phyloP scores from a whole-genome alignment of 1,284 basidiomycete genomes.

The Ustilago vetiveriae region DNA sequence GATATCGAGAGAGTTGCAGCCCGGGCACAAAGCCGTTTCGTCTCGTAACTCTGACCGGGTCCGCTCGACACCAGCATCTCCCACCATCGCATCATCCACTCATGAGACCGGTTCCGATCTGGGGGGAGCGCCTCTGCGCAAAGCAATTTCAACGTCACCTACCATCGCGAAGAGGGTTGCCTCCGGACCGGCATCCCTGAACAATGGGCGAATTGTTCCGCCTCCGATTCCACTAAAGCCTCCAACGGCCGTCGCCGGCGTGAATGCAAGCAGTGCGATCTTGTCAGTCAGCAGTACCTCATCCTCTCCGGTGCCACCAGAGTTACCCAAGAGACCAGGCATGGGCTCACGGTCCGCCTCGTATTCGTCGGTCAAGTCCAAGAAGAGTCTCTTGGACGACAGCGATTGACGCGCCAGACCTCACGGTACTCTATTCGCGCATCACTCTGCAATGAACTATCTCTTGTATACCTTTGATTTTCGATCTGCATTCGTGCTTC shows the following conservation, averaged over 20 bases:
- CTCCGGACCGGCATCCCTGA: slow-evolving; percentile 20
- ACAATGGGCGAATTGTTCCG: slow-evolving; percentile 16
- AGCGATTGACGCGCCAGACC: slow-evolving; percentile 24
- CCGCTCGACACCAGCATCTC: slow-evolving; percentile 19
- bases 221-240: slow-evolving; percentile 46
- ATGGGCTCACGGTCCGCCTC: slow-evolving; percentile 41
- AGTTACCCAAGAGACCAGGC: slow-evolving; percentile 33
- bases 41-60: slow-evolving; percentile 1
- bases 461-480: neutral
- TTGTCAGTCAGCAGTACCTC: neutral
- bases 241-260: neutral
- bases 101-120: neutral
- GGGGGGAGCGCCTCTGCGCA: slow-evolving; percentile 14
- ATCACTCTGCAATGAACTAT: neutral
- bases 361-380: slow-evolving; percentile 37
- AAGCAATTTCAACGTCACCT: slow-evolving; percentile 25
- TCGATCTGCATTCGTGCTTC: neutral
- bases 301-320: slow-evolving; percentile 23
- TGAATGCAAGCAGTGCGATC: neutral
- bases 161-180: slow-evolving; percentile 25
- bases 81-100: slow-evolving; percentile 1
- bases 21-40: neutral
- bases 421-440: too few relatives aligned
- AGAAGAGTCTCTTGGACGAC: slow-evolving; percentile 42
- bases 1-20: neutral